These are phyloP conservation scores for Porcisia hertigi DNA, from an alignment of 208 protist genomes.

Conservation along the genomic window DNA sequence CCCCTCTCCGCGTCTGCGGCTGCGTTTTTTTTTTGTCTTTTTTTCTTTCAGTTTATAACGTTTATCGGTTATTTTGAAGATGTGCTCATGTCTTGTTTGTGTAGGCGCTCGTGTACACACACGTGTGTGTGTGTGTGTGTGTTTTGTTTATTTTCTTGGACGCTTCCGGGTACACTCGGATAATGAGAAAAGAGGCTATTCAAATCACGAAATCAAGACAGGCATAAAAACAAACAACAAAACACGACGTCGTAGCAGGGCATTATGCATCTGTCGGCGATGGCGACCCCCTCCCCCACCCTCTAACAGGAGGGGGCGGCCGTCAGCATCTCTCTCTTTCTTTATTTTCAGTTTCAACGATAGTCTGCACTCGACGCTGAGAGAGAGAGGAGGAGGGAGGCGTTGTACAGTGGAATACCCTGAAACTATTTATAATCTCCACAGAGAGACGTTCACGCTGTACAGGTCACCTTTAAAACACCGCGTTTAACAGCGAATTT, in stretches of 20 bases:
- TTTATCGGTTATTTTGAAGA: background rate
- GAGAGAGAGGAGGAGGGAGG: background rate
- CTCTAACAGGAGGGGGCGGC: background rate
- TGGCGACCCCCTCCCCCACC: no score
- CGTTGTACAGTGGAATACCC: background rate
- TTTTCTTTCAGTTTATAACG: no score
- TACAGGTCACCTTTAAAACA: background rate
- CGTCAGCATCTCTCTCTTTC: background rate
- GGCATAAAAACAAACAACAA: background rate
- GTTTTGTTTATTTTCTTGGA: slow-evolving; percentile 4
- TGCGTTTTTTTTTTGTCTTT: background rate
- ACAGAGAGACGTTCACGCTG: background rate
- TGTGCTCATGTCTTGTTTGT: no score
- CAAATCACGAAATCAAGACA: background rate
- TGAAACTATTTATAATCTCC: background rate
- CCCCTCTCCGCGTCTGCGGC: background rate
- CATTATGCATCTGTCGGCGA: background rate
- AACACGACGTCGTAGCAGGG: background rate
- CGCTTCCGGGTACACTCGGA: background rate
- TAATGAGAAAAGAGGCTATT: no score
- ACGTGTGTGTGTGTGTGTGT: background rate
- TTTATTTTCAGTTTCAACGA: background rate
- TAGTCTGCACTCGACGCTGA: background rate
- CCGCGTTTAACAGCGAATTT: background rate
- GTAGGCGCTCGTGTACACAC: background rate